These are phyloP conservation scores for Fusarium chuoi DNA, from an alignment of 2,329 filamentous ascomycete species.

Conservation along the genomic window DNA sequence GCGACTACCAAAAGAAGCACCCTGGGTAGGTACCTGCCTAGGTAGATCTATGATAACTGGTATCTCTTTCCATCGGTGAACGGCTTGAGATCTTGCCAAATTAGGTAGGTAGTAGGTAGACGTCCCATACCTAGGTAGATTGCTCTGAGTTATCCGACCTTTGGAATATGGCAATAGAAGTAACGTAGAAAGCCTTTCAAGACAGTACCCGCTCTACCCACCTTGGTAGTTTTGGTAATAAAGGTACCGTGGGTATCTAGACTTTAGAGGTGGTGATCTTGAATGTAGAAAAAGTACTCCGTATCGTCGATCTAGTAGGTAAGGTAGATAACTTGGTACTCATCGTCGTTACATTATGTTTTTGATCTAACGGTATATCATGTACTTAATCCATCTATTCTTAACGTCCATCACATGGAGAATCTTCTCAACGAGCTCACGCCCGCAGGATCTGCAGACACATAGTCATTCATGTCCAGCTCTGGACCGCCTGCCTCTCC, in stretches of 20 bases:
- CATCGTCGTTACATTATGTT: background rate
- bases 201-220: background rate
- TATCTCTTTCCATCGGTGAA: too few relatives aligned
- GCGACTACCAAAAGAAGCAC: too few relatives aligned
- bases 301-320: background rate
- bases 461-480: background rate
- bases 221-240: background rate
- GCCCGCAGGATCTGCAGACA: background rate
- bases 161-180: too few relatives aligned
- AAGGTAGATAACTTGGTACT: background rate
- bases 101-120: too few relatives aligned
- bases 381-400: background rate
- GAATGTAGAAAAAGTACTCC: background rate
- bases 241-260: background rate
- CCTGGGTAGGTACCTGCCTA: too few relatives aligned
- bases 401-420: constrained; percentile 8
- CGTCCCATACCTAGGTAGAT: too few relatives aligned
- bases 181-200: too few relatives aligned
- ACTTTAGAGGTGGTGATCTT: background rate
- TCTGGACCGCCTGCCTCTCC: background rate
- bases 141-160: too few relatives aligned
- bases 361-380: background rate
- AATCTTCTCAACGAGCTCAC: constrained; percentile 17
- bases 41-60: too few relatives aligned
- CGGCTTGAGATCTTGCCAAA: too few relatives aligned